Evolutionary conservation across 1,284 basidiomycete genomes (phyloP).

Genomic region (Heterobasidion irregulare): DNA sequence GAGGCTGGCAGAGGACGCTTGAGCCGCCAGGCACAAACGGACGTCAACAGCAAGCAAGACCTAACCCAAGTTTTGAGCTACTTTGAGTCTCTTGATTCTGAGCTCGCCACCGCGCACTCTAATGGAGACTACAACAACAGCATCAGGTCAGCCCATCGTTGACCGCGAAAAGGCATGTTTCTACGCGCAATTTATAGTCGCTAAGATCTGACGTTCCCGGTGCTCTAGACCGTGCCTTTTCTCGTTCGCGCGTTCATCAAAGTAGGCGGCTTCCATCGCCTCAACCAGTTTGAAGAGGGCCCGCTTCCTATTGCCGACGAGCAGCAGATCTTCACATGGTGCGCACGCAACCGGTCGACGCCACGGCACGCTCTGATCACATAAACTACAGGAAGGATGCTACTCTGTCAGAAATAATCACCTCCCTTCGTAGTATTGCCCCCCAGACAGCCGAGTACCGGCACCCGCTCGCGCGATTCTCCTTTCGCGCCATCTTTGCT

Average conservation of each 20-base stretch:
- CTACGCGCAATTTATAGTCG: neutral
- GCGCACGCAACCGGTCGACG: constrained; percentile 9
- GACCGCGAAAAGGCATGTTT: constrained; percentile 29
- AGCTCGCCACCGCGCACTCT: neutral
- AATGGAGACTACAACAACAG: constrained; percentile 22
- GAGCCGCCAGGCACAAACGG: too few species aligned
- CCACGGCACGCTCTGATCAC: neutral
- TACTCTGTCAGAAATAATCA: constrained; percentile 66
- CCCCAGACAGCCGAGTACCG: constrained; percentile 59
- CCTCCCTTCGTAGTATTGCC: constrained; percentile 60
- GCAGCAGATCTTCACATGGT: constrained; percentile 74
- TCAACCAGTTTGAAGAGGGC: constrained; percentile 66
- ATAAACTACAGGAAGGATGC: constrained; percentile 58
- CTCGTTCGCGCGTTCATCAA: constrained; percentile 76
- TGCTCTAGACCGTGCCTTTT: constrained; percentile 60
- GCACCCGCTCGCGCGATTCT: constrained; percentile 70
- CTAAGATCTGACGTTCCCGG: neutral
- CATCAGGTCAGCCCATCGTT: constrained; percentile 20
- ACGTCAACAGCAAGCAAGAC: neutral
- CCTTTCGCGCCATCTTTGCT: constrained; percentile 69
- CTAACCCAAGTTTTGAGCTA: neutral
- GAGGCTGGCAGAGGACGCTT: too few species aligned
- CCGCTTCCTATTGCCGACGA: constrained; percentile 67
- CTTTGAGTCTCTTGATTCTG: neutral
- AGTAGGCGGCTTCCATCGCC: constrained; percentile 64